These are phyloP conservation scores for Russula sp. DNA, from an alignment of 768 basidiomycete genomes.

Conservation along the genomic window DNA sequence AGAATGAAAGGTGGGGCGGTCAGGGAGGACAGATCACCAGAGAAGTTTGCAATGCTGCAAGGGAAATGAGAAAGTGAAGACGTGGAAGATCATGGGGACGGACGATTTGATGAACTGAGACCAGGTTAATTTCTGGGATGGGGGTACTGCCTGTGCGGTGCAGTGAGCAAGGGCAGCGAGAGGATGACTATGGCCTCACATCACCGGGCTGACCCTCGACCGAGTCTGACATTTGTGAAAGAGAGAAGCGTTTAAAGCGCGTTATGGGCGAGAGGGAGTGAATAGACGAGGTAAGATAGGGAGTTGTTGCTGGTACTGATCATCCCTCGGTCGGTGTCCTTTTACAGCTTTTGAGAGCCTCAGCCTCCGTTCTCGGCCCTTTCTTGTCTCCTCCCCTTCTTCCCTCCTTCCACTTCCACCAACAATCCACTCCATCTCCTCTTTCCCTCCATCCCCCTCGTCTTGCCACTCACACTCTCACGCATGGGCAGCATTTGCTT, in stretches of 20 bases:
- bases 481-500: background rate
- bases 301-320: no score
- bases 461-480: background rate
- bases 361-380: background rate
- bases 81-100: constrained; percentile 26
- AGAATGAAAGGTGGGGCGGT: constrained; percentile 90
- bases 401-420: background rate
- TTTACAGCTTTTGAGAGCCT: background rate
- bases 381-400: background rate
- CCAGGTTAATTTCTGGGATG: constrained; percentile 82
- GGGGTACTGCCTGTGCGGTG: constrained; percentile 57
- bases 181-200: background rate
- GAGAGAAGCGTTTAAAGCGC: background rate
- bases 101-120: constrained; percentile 86
- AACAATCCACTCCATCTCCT: background rate
- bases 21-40: constrained; percentile 79
- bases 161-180: background rate
- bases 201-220: constrained; percentile 11
- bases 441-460: background rate
- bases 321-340: background rate
- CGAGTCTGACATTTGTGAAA: constrained; percentile 2
- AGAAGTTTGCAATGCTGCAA: constrained; percentile 71
- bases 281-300: background rate
- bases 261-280: background rate
- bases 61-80: constrained; percentile 11